These are phyloP conservation scores for Sphaerulina vaccinii DNA, from an alignment of 2,329 filamentous ascomycete genomes.

Conservation along the genomic window DNA sequence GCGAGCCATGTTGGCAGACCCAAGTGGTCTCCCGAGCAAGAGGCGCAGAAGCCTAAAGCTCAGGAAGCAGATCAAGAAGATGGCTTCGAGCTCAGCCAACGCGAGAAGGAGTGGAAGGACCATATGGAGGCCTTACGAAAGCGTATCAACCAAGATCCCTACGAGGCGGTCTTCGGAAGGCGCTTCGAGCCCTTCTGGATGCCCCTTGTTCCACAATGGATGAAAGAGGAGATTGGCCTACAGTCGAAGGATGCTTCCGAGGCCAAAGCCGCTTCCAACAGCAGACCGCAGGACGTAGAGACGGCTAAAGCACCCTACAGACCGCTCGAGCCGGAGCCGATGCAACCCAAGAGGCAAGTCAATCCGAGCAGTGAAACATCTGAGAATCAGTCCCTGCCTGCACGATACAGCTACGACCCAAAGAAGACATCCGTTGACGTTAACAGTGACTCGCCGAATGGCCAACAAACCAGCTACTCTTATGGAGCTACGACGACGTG, in stretches of 20 bases:
- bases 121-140: conserved; percentile 37
- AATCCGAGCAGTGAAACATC: conserved; percentile 2
- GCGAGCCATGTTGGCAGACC: conserved; percentile 31
- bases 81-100: conserved; percentile 32
- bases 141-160: conserved; percentile 43
- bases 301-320: conserved; percentile 3
- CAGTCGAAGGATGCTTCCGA: conserved; percentile 19
- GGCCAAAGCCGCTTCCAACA: conserved; percentile 6
- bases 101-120: conserved; percentile 37
- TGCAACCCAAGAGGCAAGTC: conserved; percentile 13
- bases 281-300: conserved; percentile 1
- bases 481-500: conserved; percentile 33
- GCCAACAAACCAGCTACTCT: conserved; percentile 27
- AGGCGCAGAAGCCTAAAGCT: conserved; percentile 20
- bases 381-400: conserved; percentile 1
- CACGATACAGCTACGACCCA: conserved; percentile 24
- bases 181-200: conserved; percentile 38
- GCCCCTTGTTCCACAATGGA: conserved; percentile 33
- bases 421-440: conserved; percentile 17
- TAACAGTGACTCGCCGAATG: conserved; percentile 19
- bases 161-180: conserved; percentile 46
- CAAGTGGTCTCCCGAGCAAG: conserved; percentile 21
- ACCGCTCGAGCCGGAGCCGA: conserved; percentile 13
- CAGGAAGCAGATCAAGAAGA: conserved; percentile 17
- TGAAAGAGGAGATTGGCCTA: conserved; percentile 33